Base-by-base conservation (phyloP, 2,329 filamentous ascomycete species). In the Arachnomyces sp. region DNA sequence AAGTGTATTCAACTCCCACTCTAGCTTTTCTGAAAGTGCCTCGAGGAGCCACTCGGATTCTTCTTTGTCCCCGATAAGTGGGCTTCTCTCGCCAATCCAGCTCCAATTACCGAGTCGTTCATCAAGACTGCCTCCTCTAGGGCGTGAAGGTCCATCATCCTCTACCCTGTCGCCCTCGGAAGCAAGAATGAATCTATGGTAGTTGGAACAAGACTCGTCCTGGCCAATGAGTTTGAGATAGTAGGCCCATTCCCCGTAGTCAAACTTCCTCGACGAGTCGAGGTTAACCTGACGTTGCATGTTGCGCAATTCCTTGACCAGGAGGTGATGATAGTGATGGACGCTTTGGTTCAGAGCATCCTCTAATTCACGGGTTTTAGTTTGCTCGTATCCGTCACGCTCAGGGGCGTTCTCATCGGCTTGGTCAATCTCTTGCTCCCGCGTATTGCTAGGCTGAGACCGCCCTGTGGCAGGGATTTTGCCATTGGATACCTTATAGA, bases 181-280 rank as follows among this genome's bases (percentile, higher is more conserved):
- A 18, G 29, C 31, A 2, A 25, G 25, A 8, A 43, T 32, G 9
- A n/a, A 42, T 15, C 40, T 38, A 38, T 66, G 69, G 8, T 50
- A 49, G 0, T 57, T 56, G 0, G 58, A 44, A 28, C 68, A 59
- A 6, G 57, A 53, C 34, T 71, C 66, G 30, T 66, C 59, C 28
- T 69, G 63, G 2, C 65, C 67, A 31, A 73, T 59, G 1, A 74
- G 59, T 34, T 58, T 60, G 7, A 74, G 55, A 43, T 64, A 74
- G 46, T 70, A 71, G 28, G 64, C 63, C 71, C 70, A 74, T 48
- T 67, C 62, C 4, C 59, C 51, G 36, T 66, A 67, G 8, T 52
- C 53, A 35, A 66, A 67, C 39, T 56, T 51, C 40, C 62, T 64
- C 1, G 56, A 49, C 2, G 55, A 51, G 25, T 52, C 49, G 7